Base-by-base conservation (phyloP, 768 basidiomycete species). In the Suillus variegatus region DNA sequence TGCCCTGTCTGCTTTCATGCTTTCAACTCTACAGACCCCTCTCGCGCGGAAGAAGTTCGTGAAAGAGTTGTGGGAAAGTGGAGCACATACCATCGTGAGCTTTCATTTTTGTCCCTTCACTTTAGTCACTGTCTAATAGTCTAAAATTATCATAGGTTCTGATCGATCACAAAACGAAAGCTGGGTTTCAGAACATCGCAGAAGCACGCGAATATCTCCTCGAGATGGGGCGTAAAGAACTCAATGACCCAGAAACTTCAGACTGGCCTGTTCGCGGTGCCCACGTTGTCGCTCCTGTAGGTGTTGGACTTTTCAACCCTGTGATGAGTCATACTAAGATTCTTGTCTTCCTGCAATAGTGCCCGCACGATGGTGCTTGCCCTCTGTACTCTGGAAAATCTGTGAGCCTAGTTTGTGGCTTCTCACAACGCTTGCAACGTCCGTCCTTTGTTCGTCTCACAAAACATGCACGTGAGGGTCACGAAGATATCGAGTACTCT, bases 61-160 rank as follows among this genome's bases (percentile, higher is more conserved):
- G 35, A 88, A 89, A 72, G 87, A 93, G 70, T 92, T 98, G 83
- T 98, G 95, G 95, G 85, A 92, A 55, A 94, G 93, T 70, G 94
- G 93, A 52, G 95, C 95, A 25, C 87, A 91, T 72, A 85, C 88
- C 28, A 88, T 97, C 57, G 93, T 95, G 69, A 68, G 79, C 64
- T 57, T 60, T 67, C n/a, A 35, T 65, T 36, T 62, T 18, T 38
- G 51, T n/a, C 63, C 32, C 55, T 38, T 36, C 57, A 44, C 22
- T 13, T 25, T 16, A 57, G 43, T 60, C 54, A 38, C 22, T 10
- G 10, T 47, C n/a, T 36, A 25, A 44, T 58, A 64, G 61, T 63
- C 36, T 60, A 61, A 51, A 60, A 25, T 67, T 54, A 55, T 35
- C 14, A 43, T 68, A 95, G 93, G 81, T 96, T 62, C 80, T 99